Evolutionary conservation across 2,329 filamentous ascomycete species (phyloP), one percentile per base, ranked within the genome.

Genomic region (Lasiodiplodia sp.): DNA sequence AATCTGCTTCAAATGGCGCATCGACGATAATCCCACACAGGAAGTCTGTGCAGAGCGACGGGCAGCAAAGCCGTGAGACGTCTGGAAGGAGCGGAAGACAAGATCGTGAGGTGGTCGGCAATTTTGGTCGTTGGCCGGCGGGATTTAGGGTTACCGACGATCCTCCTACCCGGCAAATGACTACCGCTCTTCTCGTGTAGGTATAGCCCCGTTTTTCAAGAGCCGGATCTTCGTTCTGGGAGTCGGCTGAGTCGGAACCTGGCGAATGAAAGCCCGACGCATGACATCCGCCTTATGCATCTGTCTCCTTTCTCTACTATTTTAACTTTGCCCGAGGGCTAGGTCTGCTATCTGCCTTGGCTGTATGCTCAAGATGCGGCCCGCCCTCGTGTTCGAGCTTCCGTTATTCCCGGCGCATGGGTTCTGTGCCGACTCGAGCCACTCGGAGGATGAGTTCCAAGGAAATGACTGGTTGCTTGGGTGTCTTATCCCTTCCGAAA

Each of bases 131-230:
- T 47, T 56, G 53, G 34, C 49, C 21, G 51, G 11, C 60, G 60
- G 25, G 31, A 52, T 40, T 52, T 52, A 38, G 47, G 60, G 60
- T 52, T 38, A 31, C 44, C 31, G 60, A n/a, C 47, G 60, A 64
- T 64, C 60, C 28, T 64, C 28, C 25, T 37, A 31, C 60, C 51
- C 60, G 60, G 60, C 60, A 64, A 64, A 64, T 52, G 44, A 38
- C 44, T 34, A 31, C 44, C 38, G 57, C 16, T 34, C 14, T 25
- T 14, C 28, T 52, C 44, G 58, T 52, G 40, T 49, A 37, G 23
- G 47, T 49, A 21, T 38, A 18, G 60, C 25, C 40, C 57, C 40
- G n/a, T 31, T 16, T 5, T 18, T n/a, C 44, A 51, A 38, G 44
- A 64, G 44, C 60, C 60, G 60, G 60, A 52, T 64, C 60, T 38